Evolutionary conservation across 2,329 filamentous ascomycete species (phyloP), one percentile per base, ranked within the genome.

Genomic region (Periconia sp.): DNA sequence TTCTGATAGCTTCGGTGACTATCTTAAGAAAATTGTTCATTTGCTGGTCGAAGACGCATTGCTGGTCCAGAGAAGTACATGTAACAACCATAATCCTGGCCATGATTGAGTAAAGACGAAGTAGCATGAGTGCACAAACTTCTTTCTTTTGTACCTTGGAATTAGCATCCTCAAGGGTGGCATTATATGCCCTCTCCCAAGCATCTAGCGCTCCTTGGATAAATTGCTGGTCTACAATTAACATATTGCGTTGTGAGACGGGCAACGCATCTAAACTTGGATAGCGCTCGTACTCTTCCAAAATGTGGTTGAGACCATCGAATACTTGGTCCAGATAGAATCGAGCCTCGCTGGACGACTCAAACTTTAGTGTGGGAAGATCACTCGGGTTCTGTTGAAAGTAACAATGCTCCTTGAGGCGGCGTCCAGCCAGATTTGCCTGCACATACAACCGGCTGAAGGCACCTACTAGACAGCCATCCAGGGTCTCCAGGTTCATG

Each of bases 1-100:
- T 77, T 75, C 7, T 56, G 36, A 1, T 53, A 17, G 4, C 58
- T 64, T 32, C 72, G 57, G 1, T 28, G 6, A 62, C 22, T 13
- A 62, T 41, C 3, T 22, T 31, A 4, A 51, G 19, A 30, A 62
- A 62, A 8, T 29, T 10, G 3, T 18, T 9, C 0, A 40, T 48
- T n/a, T 53, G 32, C 1, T 41, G 23, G 50, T 78, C 50, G 25
- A 50, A 60, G 1, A 42, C 24, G 1, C 23, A 21, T 35, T 57
- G 50, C 12, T 46, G 32, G 10, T 41, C 21, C 6, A 21, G 34
- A 5, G 25, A 29, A 5, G 42, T 18, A 39, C 36, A 52, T 4
- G 35, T 53, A 17, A 34, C 43, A n/a, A 19, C 40, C 51, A 61
- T 54, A 13, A 62, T 54, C 2, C 16, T 28, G 8, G 48, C 48